Evolutionary conservation across 805 yeast species (phyloP), one percentile per base, ranked within the genome.

Genomic region (Jamesozyma piceae): DNA sequence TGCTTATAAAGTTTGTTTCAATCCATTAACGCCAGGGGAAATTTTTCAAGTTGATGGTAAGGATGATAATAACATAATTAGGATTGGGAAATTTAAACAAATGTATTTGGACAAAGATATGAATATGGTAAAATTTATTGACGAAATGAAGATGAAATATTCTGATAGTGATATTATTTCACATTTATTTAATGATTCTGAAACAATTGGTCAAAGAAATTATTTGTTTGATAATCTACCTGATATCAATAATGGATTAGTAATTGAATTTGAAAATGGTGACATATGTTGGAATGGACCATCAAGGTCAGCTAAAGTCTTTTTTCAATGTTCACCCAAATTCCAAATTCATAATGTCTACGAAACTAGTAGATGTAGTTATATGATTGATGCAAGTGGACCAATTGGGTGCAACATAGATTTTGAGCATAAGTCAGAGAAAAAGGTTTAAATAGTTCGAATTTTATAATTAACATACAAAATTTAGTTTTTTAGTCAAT

Each of bases 261-360:
- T 48, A 18, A 47, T 75, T 26, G 51, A 55, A 26, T 92, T 69
- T 56, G 66, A 61, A 3, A 56, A 67, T 17, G 98, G 98, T 18
- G 79, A 78, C 34, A 74, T 71, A 55, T 92, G 98, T 63, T 90
- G 97, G 96, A 85, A 88, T 58, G 98, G 98, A 0, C 97, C 97
- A 4, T 60, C 67, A 24, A 76, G 98, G 60, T 73, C 81, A 28
- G 89, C 86, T 1, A 64, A 60, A 9, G 80, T 85, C 1, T 67
- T 67, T 19, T 56, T 89, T 42, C 66, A 68, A 15, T 92, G 98
- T 64, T 94, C 94, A 0, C 63, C 69, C 2, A 62, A 66, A 3
- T 43, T 81, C 42, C 44, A 47, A 30, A 50, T 63, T 5, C 46
- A 48, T n/a, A 60, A 76, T 3, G 95, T 90, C 9, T 69, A 80